Evolutionary conservation across 106 monocot genomes (phyloP).

Genomic region (Triglochin maritima): DNA sequence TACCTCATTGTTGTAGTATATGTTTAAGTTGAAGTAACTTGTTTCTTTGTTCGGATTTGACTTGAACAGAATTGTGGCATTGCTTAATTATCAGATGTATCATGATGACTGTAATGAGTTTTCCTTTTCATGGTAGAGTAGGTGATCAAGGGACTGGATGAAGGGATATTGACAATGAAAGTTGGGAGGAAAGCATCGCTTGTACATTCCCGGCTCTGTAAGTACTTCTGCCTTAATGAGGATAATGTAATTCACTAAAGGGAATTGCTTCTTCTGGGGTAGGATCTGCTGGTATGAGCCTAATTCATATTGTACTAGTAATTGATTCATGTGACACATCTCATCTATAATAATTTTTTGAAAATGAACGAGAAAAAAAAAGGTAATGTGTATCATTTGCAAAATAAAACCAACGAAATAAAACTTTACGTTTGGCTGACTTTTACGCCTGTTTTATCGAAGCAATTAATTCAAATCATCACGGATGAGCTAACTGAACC

Average conservation of each 20-base stretch:
- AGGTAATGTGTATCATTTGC: neutral
- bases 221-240: conserved; percentile 11
- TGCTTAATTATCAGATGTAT: neutral
- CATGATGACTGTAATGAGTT: neutral
- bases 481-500: neutral
- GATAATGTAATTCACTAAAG: neutral
- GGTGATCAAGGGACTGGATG: conserved; percentile 98
- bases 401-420: neutral
- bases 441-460: neutral
- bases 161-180: conserved; percentile 92
- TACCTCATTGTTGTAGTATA: neutral
- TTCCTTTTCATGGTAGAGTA: conserved; percentile 7
- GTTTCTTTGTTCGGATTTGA: neutral
- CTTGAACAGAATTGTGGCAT: neutral
- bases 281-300: neutral
- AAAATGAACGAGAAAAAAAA: neutral
- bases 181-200: conserved; percentile 75
- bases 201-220: conserved; percentile 89
- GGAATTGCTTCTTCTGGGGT: neutral
- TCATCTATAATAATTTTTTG: neutral
- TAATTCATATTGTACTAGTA: neutral
- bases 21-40: neutral
- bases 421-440: neutral
- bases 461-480: too few relatives aligned
- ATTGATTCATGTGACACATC: neutral